Conservation (phyloP, 75 land plant species). For the Cryptomeria japonica region DNA sequence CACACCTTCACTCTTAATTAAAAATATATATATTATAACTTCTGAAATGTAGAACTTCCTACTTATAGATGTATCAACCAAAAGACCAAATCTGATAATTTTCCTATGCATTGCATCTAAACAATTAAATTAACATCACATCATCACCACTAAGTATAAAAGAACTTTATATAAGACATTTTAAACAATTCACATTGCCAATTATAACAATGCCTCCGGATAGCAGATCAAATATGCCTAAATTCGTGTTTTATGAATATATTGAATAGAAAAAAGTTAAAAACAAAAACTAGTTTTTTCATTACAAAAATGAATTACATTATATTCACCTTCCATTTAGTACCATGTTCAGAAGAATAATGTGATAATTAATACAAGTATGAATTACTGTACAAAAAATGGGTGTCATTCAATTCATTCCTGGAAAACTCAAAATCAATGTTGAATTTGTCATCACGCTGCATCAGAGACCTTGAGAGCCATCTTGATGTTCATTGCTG, state of each 20-base stretch:
- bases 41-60: background rate
- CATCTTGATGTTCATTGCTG: constrained; percentile 97
- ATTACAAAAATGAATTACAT: background rate
- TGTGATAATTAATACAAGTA: background rate
- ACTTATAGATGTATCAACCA: background rate
- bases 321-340: background rate
- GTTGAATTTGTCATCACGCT: background rate
- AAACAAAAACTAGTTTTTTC: background rate
- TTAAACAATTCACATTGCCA: background rate
- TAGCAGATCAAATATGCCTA: background rate
- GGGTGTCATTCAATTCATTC: background rate
- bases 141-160: background rate
- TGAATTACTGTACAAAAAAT: background rate
- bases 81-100: background rate
- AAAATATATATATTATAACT: too few species aligned
- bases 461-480: constrained; percentile 54
- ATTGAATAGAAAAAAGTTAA: background rate
- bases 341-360: background rate
- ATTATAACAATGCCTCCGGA: background rate
- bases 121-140: background rate
- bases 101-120: background rate
- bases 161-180: background rate
- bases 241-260: background rate
- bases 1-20: too few species aligned
- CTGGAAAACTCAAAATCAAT: background rate